phyloP scores from a whole-genome alignment of 441 rosid species.

The Theobroma grandiflorum region DNA sequence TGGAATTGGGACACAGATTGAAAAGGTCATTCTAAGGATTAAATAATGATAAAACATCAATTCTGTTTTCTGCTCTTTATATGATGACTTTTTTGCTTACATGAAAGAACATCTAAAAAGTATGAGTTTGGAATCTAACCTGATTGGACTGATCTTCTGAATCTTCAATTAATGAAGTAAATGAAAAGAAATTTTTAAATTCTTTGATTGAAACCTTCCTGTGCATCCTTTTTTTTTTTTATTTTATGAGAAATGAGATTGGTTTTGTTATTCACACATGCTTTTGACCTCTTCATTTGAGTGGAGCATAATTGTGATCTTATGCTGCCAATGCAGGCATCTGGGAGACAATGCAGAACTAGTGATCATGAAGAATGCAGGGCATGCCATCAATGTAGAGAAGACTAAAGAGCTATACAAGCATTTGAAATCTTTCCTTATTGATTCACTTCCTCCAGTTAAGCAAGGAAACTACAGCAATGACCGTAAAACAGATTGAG shows the following conservation, averaged over 20 bases:
- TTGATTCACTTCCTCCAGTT: conserved; percentile 37
- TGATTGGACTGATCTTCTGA: neutral
- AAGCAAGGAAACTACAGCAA: conserved; percentile 36
- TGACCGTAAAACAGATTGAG: conserved; percentile 41
- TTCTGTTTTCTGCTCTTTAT: neutral
- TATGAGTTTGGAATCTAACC: neutral
- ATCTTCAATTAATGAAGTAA: neutral
- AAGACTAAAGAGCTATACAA: conserved; percentile 61
- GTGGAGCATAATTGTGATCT: neutral
- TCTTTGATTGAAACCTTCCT: neutral
- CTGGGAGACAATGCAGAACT: conserved; percentile 69
- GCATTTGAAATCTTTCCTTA: conserved; percentile 63
- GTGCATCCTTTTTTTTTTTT: neutral
- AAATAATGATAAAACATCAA: neutral
- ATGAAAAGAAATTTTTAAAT: neutral
- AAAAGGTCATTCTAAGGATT: conserved; percentile 46
- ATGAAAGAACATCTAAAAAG: neutral
- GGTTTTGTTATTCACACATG: neutral
- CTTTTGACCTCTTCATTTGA: neutral
- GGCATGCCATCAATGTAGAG: conserved; percentile 80
- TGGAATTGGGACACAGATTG: conserved; percentile 73
- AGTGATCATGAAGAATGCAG: conserved; percentile 66
- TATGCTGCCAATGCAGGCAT: conserved; percentile 50
- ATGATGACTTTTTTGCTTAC: neutral
- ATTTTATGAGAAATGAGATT: neutral